A percentile compares a stretch with the other conserved stretches of the same genome.
These are phyloP conservation scores for Elaeis guineensis DNA, from an alignment of 176 grass and related monocot genomes.

Conservation along the genomic window DNA sequence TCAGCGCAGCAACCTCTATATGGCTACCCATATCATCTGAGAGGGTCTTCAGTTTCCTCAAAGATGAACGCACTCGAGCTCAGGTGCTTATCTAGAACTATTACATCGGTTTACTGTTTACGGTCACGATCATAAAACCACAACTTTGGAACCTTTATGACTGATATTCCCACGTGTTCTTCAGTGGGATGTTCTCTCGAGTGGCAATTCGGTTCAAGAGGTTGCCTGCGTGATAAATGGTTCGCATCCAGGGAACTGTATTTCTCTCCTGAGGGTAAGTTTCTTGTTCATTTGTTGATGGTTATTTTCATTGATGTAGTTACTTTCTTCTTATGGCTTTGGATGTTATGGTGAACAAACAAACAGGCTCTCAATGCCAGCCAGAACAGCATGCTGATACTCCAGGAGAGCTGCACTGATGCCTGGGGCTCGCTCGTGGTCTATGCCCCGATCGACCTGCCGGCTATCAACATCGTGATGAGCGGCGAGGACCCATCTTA, in stretches of 20 bases:
- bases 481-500: conserved; percentile 52
- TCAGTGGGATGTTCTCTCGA: conserved; percentile 88
- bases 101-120: neutral
- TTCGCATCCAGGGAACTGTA: conserved; percentile 69
- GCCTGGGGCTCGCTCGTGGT: conserved; percentile 46
- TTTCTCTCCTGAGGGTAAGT: conserved; percentile 66
- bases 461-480: conserved; percentile 63
- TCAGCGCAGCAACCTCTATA: conserved; percentile 75
- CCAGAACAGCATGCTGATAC: conserved; percentile 60
- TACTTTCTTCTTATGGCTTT: too few species aligned
- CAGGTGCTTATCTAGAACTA: conserved; percentile 26
- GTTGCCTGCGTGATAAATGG: conserved; percentile 67
- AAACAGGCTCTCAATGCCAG: conserved; percentile 42
- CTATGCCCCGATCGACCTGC: conserved; percentile 52
- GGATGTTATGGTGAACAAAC: neutral
- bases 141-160: neutral
- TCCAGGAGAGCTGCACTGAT: conserved; percentile 73
- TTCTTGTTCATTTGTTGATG: neutral
- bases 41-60: conserved; percentile 74
- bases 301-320: neutral
- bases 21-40: conserved; percentile 68
- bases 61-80: conserved; percentile 52
- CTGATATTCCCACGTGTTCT: neutral
- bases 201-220: conserved; percentile 64
- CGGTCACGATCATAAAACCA: neutral